Conservation (phyloP, 1,284 basidiomycete genomes). For the Apiotrichum siamense region DNA sequence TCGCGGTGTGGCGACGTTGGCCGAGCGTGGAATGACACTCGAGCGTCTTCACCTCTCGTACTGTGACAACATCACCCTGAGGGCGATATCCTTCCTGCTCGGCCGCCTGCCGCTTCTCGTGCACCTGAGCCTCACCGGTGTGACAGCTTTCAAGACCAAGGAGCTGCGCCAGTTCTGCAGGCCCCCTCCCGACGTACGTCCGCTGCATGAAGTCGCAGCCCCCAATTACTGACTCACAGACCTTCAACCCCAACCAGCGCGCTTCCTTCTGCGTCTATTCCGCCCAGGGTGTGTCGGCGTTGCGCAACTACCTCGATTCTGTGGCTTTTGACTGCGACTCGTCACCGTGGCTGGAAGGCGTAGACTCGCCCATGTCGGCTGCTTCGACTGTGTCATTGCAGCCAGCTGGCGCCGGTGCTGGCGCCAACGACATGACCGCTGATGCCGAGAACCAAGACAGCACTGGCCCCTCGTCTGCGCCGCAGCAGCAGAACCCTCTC, state of each 20-base stretch:
- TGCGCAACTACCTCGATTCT: slow-evolving; percentile 63
- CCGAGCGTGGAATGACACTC: slow-evolving; percentile 64
- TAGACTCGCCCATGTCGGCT: no score
- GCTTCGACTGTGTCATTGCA: no score
- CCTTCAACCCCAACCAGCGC: slow-evolving; percentile 86
- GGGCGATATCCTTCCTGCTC: slow-evolving; percentile 84
- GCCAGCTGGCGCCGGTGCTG: no score
- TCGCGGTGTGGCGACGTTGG: slow-evolving; percentile 81
- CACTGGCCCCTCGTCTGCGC: no score
- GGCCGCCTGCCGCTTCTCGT: slow-evolving; percentile 81
- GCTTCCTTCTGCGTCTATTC: slow-evolving; percentile 97
- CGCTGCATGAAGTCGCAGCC: no score
- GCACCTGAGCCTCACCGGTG: slow-evolving; percentile 93
- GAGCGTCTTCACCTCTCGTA: slow-evolving; percentile 97
- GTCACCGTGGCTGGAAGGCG: no score
- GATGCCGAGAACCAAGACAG: background rate
- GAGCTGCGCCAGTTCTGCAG: slow-evolving; percentile 89
- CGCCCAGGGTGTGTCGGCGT: slow-evolving; percentile 76
- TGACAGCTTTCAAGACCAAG: slow-evolving; percentile 76
- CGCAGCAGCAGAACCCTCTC: no score
- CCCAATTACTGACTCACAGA: slow-evolving; percentile 50
- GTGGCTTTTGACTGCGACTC: background rate
- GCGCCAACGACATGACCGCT: background rate
- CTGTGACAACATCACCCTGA: slow-evolving; percentile 89
- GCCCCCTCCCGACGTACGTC: slow-evolving; percentile 75